phyloP scores from a whole-genome alignment of 2,329 filamentous ascomycete species.

The Sphaerulina musiva region DNA sequence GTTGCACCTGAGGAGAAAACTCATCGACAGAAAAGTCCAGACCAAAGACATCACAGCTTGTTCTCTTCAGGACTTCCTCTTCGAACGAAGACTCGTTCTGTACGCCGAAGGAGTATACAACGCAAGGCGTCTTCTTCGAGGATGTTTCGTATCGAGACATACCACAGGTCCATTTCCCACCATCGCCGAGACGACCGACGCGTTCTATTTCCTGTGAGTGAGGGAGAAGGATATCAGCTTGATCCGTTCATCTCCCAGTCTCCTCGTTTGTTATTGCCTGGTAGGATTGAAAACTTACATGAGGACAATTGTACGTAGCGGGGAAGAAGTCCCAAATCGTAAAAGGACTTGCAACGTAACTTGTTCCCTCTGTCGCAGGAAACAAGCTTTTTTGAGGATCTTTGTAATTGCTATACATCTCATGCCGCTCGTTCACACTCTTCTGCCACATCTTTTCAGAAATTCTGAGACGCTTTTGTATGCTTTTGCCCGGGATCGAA shows the following conservation, averaged over 20 bases:
- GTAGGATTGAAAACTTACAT: slow-evolving; percentile 18
- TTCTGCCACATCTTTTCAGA: not conserved
- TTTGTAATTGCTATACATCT: not conserved
- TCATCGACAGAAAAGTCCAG: slow-evolving; percentile 36
- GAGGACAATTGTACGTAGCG: slow-evolving; percentile 38
- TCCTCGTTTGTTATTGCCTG: too few relatives aligned
- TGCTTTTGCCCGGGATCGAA: not conserved
- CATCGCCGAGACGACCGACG: slow-evolving; percentile 37
- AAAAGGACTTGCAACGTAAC: not conserved
- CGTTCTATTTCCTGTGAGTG: slow-evolving; percentile 31
- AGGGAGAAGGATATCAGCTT: not conserved
- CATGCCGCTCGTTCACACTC: not conserved
- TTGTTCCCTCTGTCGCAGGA: not conserved
- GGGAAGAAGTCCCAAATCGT: slow-evolving; percentile 39
- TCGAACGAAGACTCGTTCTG: slow-evolving; percentile 38
- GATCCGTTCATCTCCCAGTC: too few relatives aligned
- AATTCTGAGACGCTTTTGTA: not conserved
- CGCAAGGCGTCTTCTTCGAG: slow-evolving; percentile 19
- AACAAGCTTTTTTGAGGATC: not conserved
- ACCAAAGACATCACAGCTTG: slow-evolving; percentile 32
- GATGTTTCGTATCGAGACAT: slow-evolving; percentile 28
- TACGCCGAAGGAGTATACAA: slow-evolving; percentile 40
- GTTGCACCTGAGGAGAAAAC: slow-evolving; percentile 9
- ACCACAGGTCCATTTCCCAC: slow-evolving; percentile 43
- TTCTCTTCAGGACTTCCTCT: slow-evolving; percentile 33